Base-by-base conservation (phyloP, 148 eudicot species). In the Nepenthes gracilis region DNA sequence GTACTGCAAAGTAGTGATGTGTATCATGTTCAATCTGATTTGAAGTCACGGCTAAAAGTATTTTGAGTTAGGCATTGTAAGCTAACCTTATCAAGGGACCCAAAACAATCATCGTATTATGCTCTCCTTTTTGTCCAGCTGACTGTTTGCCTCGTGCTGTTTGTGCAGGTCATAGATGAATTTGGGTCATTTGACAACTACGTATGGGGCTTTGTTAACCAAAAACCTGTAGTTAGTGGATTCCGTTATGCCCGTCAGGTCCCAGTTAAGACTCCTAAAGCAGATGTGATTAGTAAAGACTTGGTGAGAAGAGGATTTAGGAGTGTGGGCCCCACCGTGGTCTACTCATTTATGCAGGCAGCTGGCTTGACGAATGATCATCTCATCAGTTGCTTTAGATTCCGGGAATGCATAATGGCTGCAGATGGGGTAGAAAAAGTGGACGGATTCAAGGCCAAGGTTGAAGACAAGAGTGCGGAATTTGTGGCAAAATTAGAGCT, bases 301-400 rank as follows among this genome's bases (percentile, higher is more conserved):
- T 59, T 82, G 34, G 77, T 72, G 36, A 57, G 80, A n/a, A 67
- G 84, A 54, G 87, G 87, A 34, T 79, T 82, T 57, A 75, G 87
- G 59, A 62, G 77, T 1, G 81, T 79, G 43, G 79, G 87, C 5
- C 87, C 87, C 35, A 69, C 81, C 0, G 87, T 76, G 8, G 64
- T 82, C 54, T 76, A 79, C 56, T 79, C 87, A 4, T 82, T 82
- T 66, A 82, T 82, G 87, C 81, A 82, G 52, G 87, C 74, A 0
- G 81, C 86, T 4, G 86, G 86, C 8, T 74, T 82, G 35, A 82
- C 83, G 33, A 82, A 82, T 61, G 86, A 79, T 68, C 87, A 82
- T 62, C 78, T 79, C 57, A 61, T 72, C 57, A 74, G 66, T 9
- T 82, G 86, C 73, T 82, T 70, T 52, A 66, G 86, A 61, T 78